A percentile compares a stretch with the other conserved stretches of the same genome.
phyloP scores from a whole-genome alignment of 2,329 filamentous ascomycete genomes.

The Aspergillus sp. region DNA sequence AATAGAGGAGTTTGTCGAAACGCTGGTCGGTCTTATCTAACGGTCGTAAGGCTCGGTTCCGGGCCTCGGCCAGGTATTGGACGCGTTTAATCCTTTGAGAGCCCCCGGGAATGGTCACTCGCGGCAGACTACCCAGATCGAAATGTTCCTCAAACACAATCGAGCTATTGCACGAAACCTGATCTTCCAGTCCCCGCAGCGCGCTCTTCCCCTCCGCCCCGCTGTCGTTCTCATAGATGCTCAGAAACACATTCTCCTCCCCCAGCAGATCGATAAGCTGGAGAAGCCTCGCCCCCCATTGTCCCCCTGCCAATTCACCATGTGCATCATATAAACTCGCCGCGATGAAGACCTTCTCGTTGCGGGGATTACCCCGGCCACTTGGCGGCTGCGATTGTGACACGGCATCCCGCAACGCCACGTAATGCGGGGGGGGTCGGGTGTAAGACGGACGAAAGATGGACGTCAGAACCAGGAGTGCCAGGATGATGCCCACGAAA shows the following conservation, averaged over 20 bases:
- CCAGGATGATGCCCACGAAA: constrained; percentile 17
- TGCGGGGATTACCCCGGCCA: constrained; percentile 51
- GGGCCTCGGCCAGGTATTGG: constrained; percentile 68
- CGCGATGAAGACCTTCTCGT: constrained; percentile 72
- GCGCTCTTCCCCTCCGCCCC: constrained; percentile 56
- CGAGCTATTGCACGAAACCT: constrained; percentile 48
- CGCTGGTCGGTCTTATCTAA: constrained; percentile 50
- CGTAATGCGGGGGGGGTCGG: constrained; percentile 53
- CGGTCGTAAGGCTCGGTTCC: constrained; percentile 67
- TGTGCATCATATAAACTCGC: constrained; percentile 67
- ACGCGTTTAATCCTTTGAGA: constrained; percentile 68
- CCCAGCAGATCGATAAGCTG: constrained; percentile 66
- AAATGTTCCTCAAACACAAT: constrained; percentile 63
- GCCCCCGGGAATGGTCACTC: constrained; percentile 62
- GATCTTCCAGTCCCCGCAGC: constrained; percentile 52
- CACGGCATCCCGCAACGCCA: constrained; percentile 32
- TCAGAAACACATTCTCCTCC: constrained; percentile 66
- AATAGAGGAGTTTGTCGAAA: constrained; percentile 58
- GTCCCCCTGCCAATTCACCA: constrained; percentile 60
- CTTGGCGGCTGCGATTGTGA: constrained; percentile 26
- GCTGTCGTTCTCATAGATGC: constrained; percentile 72
- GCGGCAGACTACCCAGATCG: constrained; percentile 56
- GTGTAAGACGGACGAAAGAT: constrained; percentile 59
- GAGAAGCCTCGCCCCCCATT: constrained; percentile 63
- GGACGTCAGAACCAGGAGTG: constrained; percentile 38